These are phyloP conservation scores for Epithemia pelagica DNA, from an alignment of 108 stramenopile genomes.

Conservation along the genomic window DNA sequence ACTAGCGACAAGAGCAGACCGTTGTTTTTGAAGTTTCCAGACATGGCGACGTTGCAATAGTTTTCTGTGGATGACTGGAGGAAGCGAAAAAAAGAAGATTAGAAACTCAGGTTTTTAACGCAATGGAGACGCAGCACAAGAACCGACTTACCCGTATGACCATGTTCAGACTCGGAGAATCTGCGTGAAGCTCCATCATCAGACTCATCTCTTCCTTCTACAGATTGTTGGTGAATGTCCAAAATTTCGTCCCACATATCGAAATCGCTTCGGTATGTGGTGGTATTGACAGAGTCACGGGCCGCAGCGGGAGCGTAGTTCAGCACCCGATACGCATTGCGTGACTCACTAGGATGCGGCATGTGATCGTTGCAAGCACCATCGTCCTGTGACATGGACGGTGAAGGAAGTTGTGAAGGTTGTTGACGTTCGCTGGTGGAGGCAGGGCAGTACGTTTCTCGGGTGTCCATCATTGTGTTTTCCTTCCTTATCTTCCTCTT, in stretches of 20 bases:
- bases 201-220: neutral
- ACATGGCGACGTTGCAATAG: constrained; percentile 26
- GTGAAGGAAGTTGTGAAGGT: neutral
- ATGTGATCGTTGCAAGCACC: no score
- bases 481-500: no score
- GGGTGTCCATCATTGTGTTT: neutral
- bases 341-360: no score
- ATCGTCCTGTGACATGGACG: neutral
- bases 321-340: neutral
- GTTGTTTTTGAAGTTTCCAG: constrained; percentile 22
- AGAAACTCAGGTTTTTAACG: neutral
- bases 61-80: constrained; percentile 18
- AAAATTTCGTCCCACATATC: neutral
- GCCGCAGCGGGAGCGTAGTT: no score
- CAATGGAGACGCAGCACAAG: neutral
- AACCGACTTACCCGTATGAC: neutral
- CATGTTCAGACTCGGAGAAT: neutral
- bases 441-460: neutral
- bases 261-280: neutral
- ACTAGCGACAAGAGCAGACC: neutral
- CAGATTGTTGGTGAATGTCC: neutral
- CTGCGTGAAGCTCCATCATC: neutral
- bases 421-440: neutral
- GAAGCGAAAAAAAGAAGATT: neutral
- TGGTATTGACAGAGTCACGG: no score